Evolutionary conservation across 345 rosid genomes (phyloP).

Genomic region (Salix arbutifolia): DNA sequence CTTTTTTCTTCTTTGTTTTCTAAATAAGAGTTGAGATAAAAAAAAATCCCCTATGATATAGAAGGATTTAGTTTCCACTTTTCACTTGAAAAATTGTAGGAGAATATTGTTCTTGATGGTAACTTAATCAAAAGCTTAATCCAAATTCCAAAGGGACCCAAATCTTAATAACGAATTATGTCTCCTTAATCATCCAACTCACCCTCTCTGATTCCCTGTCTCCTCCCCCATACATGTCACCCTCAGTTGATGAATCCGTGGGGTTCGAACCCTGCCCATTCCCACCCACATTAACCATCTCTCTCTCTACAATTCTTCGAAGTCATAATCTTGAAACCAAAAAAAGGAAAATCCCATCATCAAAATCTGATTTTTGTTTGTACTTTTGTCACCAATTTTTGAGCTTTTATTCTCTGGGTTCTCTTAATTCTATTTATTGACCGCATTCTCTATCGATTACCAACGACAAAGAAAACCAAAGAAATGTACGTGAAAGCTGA

Average conservation of each 20-base stretch:
- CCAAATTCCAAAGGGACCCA: slow-evolving; percentile 7
- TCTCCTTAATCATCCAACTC: not conserved
- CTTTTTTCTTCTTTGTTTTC: no score
- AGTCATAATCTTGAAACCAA: not conserved
- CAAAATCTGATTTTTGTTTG: slow-evolving; percentile 4
- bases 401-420: not conserved
- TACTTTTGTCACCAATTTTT: not conserved
- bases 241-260: not conserved
- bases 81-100: no score
- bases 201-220: not conserved
- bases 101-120: not conserved
- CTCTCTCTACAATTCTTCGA: not conserved
- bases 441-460: not conserved
- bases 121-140: not conserved
- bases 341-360: not conserved
- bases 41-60: no score
- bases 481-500: slow-evolving; percentile 61
- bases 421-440: not conserved
- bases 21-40: no score
- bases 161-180: not conserved
- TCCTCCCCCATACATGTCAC: not conserved
- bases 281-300: not conserved
- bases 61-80: no score
- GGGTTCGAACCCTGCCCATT: not conserved
- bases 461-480: not conserved